Conservation (phyloP, 1,284 basidiomycete genomes). For the Singerocomus rubriflavus region DNA sequence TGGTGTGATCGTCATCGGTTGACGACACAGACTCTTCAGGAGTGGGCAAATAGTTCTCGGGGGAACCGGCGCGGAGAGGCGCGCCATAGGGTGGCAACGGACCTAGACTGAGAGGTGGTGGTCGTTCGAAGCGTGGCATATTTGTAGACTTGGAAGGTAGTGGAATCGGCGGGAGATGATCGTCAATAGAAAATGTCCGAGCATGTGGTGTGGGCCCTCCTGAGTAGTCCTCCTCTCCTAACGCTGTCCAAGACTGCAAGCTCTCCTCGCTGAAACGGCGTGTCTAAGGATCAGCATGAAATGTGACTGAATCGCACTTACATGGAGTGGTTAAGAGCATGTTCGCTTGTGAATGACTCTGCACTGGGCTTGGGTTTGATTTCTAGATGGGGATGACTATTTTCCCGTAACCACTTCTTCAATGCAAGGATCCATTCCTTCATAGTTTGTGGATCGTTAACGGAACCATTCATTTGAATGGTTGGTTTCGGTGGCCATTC, state of each 20-base stretch:
- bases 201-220: slow-evolving; percentile 48
- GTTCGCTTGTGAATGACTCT: slow-evolving; percentile 46
- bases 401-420: slow-evolving; percentile 71
- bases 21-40: slow-evolving; percentile 52
- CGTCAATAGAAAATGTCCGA: slow-evolving; percentile 61
- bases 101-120: slow-evolving; percentile 51
- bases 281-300: slow-evolving; percentile 5
- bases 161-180: slow-evolving; percentile 42
- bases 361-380: slow-evolving; percentile 35
- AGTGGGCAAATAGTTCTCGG: slow-evolving; percentile 57
- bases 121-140: slow-evolving; percentile 37
- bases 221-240: slow-evolving; percentile 37
- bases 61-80: slow-evolving; percentile 50
- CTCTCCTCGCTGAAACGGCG: slow-evolving; percentile 37
- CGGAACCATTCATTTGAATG: slow-evolving; percentile 41
- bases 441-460: slow-evolving; percentile 52
- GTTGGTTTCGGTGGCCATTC: slow-evolving; percentile 81
- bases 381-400: slow-evolving; percentile 34
- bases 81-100: slow-evolving; percentile 41
- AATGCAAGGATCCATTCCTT: slow-evolving; percentile 71
- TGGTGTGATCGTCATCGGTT: slow-evolving; percentile 35
- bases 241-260: slow-evolving; percentile 42
- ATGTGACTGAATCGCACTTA: slow-evolving; percentile 29
- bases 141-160: slow-evolving; percentile 33
- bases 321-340: slow-evolving; percentile 42